These are phyloP conservation scores for Russula vinacea DNA, from an alignment of 768 basidiomycete species.

Conservation along the genomic window DNA sequence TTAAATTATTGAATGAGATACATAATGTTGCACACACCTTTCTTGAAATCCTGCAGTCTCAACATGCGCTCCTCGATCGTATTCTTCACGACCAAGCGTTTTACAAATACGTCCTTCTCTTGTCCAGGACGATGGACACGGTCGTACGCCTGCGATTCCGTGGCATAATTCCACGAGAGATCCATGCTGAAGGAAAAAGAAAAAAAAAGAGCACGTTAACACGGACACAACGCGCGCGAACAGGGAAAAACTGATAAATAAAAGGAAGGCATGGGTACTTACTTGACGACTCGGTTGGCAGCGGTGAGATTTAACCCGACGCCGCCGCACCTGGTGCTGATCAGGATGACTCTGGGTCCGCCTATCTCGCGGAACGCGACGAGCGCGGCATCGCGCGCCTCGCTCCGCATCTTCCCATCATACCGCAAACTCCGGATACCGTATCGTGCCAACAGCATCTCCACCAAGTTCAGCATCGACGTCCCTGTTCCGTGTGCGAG, in stretches of 20 bases:
- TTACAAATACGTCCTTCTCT: constrained; percentile 63
- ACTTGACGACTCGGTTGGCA: constrained; percentile 72
- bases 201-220: background rate
- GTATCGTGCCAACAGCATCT: constrained; percentile 55
- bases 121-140: constrained; percentile 70
- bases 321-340: constrained; percentile 67
- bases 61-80: constrained; percentile 80
- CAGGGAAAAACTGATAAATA: background rate
- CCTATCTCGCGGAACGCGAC: constrained; percentile 51
- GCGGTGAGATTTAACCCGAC: constrained; percentile 64
- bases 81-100: constrained; percentile 61
- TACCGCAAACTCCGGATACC: constrained; percentile 59
- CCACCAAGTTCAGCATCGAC: constrained; percentile 65
- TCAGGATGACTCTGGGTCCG: constrained; percentile 62
- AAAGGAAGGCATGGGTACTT: constrained; percentile 4
- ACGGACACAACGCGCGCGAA: background rate
- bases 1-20: too few relatives aligned
- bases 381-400: constrained; percentile 49
- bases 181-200: constrained; percentile 58
- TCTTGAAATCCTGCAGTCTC: constrained; percentile 64
- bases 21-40: constrained; percentile 37
- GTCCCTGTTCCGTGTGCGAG: constrained; percentile 50
- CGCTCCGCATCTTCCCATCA: constrained; percentile 65
- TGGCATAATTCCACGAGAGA: constrained; percentile 69
- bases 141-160: constrained; percentile 61